Base-by-base conservation (phyloP, 1,139 yeast species). In the Spathaspora sp. region DNA sequence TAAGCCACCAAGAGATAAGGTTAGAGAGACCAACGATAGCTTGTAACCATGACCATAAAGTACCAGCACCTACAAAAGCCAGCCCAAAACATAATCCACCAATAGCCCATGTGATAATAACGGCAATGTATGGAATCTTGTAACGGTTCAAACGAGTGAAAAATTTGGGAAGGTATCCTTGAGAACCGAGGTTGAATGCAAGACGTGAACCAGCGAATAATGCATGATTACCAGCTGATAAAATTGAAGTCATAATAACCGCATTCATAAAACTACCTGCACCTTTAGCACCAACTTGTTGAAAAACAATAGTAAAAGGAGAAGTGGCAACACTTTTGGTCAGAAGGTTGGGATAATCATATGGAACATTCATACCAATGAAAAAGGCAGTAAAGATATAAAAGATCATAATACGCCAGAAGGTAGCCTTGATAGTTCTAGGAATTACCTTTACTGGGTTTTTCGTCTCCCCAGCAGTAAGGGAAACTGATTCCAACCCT, bases 401-500 rank as follows among this genome's bases (percentile, higher is more conserved):
- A 52, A 72, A 72, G 16, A 72, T 56, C 43, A 70, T 50, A 39
- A 72, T 70, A 50, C 77, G 74, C 72, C 78, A 77, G 58, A 84
- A 82, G 6, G 82, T 86, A 2, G 81, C 76, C 50, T 72, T 76
- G 44, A 83, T 74, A 25, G 82, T 81, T 50, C 73, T 74, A 23
- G 85, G 86, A 55, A 84, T 80, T 31, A 76, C 74, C 52, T 76
- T 70, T 2, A 71, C 62, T 1, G 89, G 89, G 56, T 81, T 80
- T 51, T 71, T 70, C 33, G 84, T 77, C 62, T 84, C 88, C 26
- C 86, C 89, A 7, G 86, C 84, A 3, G 89, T 81, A 51, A 84
- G 70, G 16, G 85, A 78, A 44, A 84, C 76, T 7, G 81, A 70
- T 60, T 84, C 89, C 3, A 84, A 76, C 41, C 89, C 89, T 52